Base-by-base conservation (phyloP, 1,139 yeast genomes). In the Scheffersomyces segobiensis region DNA sequence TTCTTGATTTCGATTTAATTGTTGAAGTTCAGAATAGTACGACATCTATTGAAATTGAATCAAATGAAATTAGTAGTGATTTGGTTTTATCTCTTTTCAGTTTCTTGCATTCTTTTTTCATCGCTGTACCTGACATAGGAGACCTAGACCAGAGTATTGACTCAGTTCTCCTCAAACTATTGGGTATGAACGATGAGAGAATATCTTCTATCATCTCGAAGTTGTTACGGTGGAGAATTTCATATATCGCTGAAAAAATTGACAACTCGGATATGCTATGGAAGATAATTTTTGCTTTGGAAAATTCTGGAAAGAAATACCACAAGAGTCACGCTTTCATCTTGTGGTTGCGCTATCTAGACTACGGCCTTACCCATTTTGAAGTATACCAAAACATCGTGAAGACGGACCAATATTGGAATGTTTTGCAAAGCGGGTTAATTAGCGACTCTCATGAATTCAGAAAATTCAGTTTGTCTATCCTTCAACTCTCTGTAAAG, bases 401-500 rank as follows among this genome's bases (percentile, higher is more conserved):
- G 5, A 65, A 71, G 26, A 53, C 62, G 0, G 59, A 62, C 14
- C 63, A 70, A 1, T 91, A 89, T 68, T 92, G 97, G 96, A 56
- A 62, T 12, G 65, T 70, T 12, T 68, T 92, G 46, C 91, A 88
- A 64, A 63, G 66, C 17, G 90, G 92, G 0, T 73, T 91, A 49
- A 79, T 81, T 17, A 81, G 86, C 57, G 69, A 74, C 5, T 77
- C 85, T 0, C 93, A 89, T 66, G 97, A 91, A 61, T 87, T 84
- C 58, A 82, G 93, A 55, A 92, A 91, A 69, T 85, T 86, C 65
- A 80, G 88, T n/a, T 74, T 92, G 42, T 87, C 93, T 0, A 84
- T 91, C 22, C 71, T 92, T 52, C 88, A 87, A 63, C 70, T 84
- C 22, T 82, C 96, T 0, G 76, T 93, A 19, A 84, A 83, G 61